phyloP scores from a whole-genome alignment of 108 stramenopile species.

The Licmophora abbreviata region DNA sequence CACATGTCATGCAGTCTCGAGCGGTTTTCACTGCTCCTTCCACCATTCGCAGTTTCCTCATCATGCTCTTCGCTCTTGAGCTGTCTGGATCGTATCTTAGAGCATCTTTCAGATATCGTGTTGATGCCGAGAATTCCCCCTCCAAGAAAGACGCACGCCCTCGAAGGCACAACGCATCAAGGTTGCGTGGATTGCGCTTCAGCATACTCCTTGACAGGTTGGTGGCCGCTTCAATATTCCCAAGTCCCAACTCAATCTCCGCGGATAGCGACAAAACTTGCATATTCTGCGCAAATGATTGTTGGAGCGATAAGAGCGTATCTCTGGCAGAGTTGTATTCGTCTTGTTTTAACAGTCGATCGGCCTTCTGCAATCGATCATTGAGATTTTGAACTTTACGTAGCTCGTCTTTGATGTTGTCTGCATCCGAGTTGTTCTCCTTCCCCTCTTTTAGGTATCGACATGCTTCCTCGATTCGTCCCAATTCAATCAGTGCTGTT shows the following conservation, averaged over 20 bases:
- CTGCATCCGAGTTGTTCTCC: background rate
- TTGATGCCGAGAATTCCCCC: constrained; percentile 22
- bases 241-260: constrained; percentile 28
- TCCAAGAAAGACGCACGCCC: constrained; percentile 24
- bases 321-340: constrained; percentile 26
- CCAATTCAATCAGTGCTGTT: constrained; percentile 25
- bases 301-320: constrained; percentile 13
- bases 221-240: constrained; percentile 22
- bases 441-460: constrained; percentile 7
- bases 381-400: background rate
- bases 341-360: constrained; percentile 5
- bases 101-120: constrained; percentile 23
- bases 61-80: constrained; percentile 1
- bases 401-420: constrained; percentile 7
- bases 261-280: constrained; percentile 22
- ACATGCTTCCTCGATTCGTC: constrained; percentile 20
- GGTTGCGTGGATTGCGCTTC: constrained; percentile 7
- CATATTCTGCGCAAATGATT: constrained; percentile 4
- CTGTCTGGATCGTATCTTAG: constrained; percentile 38
- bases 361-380: background rate
- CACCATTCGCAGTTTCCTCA: constrained; percentile 11
- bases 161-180: constrained; percentile 20
- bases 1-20: constrained; percentile 8
- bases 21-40: constrained; percentile 7
- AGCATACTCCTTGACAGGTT: constrained; percentile 10